phyloP scores from a whole-genome alignment of 768 basidiomycete genomes.

The Hortiboletus flavorubellus region DNA sequence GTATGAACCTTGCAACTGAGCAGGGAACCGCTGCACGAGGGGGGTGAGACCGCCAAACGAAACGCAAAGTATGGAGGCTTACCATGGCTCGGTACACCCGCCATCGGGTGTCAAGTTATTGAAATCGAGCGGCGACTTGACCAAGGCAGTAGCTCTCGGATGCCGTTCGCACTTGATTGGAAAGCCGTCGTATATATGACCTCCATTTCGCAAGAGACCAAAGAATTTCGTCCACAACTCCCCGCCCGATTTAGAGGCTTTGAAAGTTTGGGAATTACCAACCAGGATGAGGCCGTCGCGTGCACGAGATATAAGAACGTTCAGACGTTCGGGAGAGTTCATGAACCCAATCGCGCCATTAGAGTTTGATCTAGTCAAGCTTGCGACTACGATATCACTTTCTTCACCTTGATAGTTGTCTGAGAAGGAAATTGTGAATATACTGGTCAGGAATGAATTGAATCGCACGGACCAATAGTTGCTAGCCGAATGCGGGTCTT shows the following conservation, averaged over 20 bases:
- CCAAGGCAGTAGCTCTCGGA: slow-evolving; percentile 35
- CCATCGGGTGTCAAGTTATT: slow-evolving; percentile 54
- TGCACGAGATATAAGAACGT: slow-evolving; percentile 68
- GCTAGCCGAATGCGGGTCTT: slow-evolving; percentile 54
- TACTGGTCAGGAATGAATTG: not conserved
- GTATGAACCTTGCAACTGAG: slow-evolving; percentile 51
- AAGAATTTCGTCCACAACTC: slow-evolving; percentile 53
- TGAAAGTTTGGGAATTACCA: slow-evolving; percentile 61
- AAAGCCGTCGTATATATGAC: slow-evolving; percentile 56
- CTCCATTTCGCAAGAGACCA: slow-evolving; percentile 36
- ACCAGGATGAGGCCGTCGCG: slow-evolving; percentile 63
- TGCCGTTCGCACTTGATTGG: slow-evolving; percentile 60
- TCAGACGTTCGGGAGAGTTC: slow-evolving; percentile 64
- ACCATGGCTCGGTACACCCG: slow-evolving; percentile 63
- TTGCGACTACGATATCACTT: slow-evolving; percentile 62
- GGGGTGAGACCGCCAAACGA: not conserved
- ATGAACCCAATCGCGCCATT: slow-evolving; percentile 65
- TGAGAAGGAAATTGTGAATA: slow-evolving; percentile 20
- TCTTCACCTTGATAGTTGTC: slow-evolving; percentile 81
- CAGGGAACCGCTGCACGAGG: slow-evolving; percentile 38
- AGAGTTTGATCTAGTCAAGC: slow-evolving; percentile 58
- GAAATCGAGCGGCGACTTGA: slow-evolving; percentile 47
- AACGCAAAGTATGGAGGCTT: slow-evolving; percentile 12
- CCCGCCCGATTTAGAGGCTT: slow-evolving; percentile 45
- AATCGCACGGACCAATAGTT: slow-evolving; percentile 52